Percentiles rank a stretch among this genome's conserved stretches.
phyloP scores from a whole-genome alignment of 306 rosid genomes.

The Dryas alaskensis region DNA sequence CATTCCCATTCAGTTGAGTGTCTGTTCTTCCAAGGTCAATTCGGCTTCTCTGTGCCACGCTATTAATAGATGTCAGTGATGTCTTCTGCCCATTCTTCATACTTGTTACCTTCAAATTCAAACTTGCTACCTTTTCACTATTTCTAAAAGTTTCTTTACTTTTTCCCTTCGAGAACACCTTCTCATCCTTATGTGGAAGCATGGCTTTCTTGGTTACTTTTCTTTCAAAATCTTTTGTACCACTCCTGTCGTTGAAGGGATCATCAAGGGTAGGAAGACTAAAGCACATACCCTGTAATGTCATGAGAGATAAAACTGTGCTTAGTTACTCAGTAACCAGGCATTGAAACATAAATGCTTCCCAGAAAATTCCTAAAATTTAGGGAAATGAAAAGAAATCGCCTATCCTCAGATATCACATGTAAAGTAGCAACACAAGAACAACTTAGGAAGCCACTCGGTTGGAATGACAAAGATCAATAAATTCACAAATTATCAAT shows the following conservation, averaged over 20 bases:
- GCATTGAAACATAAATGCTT: not conserved
- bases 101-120: constrained; percentile 14
- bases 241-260: constrained; percentile 78
- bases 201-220: constrained; percentile 28
- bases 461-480: not conserved
- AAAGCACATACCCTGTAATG: constrained; percentile 86
- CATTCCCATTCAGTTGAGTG: constrained; percentile 31
- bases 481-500: not conserved
- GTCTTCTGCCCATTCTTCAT: constrained; percentile 25
- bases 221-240: constrained; percentile 41
- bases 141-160: constrained; percentile 23
- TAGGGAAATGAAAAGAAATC: not conserved
- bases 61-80: constrained; percentile 15
- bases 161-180: constrained; percentile 35
- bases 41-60: constrained; percentile 20
- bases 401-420: not conserved
- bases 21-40: constrained; percentile 23
- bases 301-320: constrained; percentile 14
- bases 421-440: not conserved
- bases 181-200: constrained; percentile 30
- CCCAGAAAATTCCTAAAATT: not conserved
- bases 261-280: constrained; percentile 83
- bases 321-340: not conserved
- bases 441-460: not conserved
- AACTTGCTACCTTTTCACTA: constrained; percentile 7